Percentiles rank a stretch among this genome's conserved stretches.
phyloP scores from a whole-genome alignment of 148 eudicot genomes.

The Pharnaceum exiguum region DNA sequence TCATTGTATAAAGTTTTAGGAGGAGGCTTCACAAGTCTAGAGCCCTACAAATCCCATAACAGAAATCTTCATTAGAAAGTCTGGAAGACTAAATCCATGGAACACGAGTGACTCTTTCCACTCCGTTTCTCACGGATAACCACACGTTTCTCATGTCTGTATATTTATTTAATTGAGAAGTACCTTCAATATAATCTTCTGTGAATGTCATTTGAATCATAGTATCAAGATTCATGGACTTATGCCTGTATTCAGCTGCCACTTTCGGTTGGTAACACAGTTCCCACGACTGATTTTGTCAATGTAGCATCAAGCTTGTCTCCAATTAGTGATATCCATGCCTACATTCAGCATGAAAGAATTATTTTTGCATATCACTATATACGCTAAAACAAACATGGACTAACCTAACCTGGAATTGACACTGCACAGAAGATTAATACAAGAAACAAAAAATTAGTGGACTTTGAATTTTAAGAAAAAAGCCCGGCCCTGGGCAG shows the following conservation, averaged over 20 bases:
- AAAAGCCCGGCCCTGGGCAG: too few species aligned
- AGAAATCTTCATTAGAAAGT: too few species aligned
- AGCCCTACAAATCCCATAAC: too few species aligned
- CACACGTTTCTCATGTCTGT: neutral
- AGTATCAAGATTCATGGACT: neutral
- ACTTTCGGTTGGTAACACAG: constrained; percentile 23
- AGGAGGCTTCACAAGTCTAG: too few species aligned
- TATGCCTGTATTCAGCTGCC: constrained; percentile 15
- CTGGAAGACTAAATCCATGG: too few species aligned
- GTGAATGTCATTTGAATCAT: neutral
- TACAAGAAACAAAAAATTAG: too few species aligned
- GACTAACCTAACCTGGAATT: too few species aligned
- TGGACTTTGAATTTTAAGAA: too few species aligned
- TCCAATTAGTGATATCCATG: constrained; percentile 89
- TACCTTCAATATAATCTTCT: constrained; percentile 14
- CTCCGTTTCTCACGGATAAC: neutral
- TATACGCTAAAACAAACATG: too few species aligned
- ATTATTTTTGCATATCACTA: constrained; percentile 2
- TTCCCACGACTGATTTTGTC: constrained; percentile 36
- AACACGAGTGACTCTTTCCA: too few species aligned
- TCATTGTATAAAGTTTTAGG: too few species aligned
- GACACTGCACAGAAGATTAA: too few species aligned
- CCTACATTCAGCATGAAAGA: constrained; percentile 35
- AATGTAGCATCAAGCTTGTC: constrained; percentile 90
- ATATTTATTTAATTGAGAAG: neutral